Conservation (phyloP, 2,329 filamentous ascomycete species). For the Neofusicoccum sp. region DNA sequence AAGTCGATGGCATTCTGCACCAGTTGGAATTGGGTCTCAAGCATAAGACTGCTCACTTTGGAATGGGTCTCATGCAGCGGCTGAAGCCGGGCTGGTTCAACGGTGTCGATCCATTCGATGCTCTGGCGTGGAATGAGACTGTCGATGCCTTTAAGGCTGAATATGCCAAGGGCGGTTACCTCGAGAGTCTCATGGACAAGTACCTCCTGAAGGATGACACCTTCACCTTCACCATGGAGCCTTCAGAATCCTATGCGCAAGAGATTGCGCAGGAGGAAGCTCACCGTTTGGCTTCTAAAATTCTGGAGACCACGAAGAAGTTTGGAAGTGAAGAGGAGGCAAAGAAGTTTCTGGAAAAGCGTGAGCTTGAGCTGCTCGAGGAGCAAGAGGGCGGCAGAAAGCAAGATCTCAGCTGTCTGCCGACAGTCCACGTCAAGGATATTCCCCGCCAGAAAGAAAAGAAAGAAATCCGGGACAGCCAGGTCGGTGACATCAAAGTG, state of each 20-base stretch:
- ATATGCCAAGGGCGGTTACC: constrained; percentile 74
- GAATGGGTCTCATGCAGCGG: constrained; percentile 85
- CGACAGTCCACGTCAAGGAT: constrained; percentile 84
- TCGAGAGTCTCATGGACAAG: constrained; percentile 84
- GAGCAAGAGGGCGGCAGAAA: constrained; percentile 84
- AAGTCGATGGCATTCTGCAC: constrained; percentile 92
- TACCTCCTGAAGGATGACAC: constrained; percentile 87
- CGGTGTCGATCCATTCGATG: constrained; percentile 87
- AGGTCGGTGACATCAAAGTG: constrained; percentile 66
- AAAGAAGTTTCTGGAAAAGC: constrained; percentile 69
- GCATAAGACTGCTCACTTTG: constrained; percentile 95
- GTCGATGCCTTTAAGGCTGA: constrained; percentile 79
- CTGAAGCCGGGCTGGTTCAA: constrained; percentile 95
- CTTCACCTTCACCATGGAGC: constrained; percentile 92
- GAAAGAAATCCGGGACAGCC: constrained; percentile 64
- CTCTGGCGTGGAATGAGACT: constrained; percentile 88
- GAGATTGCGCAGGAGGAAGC: constrained; percentile 78
- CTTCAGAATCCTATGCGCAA: constrained; percentile 72
- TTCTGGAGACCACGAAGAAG: constrained; percentile 67
- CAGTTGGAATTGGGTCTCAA: constrained; percentile 91
- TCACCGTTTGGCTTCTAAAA: constrained; percentile 71
- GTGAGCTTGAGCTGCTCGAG: constrained; percentile 77
- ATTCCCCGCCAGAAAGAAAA: constrained; percentile 79
- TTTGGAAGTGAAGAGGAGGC: constrained; percentile 74
- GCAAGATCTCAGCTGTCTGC: constrained; percentile 83